A percentile compares a stretch with the other conserved stretches of the same genome.
These are phyloP conservation scores for Linnemannia zychae DNA, from an alignment of 192 early-diverging fungal genomes.

Conservation along the genomic window DNA sequence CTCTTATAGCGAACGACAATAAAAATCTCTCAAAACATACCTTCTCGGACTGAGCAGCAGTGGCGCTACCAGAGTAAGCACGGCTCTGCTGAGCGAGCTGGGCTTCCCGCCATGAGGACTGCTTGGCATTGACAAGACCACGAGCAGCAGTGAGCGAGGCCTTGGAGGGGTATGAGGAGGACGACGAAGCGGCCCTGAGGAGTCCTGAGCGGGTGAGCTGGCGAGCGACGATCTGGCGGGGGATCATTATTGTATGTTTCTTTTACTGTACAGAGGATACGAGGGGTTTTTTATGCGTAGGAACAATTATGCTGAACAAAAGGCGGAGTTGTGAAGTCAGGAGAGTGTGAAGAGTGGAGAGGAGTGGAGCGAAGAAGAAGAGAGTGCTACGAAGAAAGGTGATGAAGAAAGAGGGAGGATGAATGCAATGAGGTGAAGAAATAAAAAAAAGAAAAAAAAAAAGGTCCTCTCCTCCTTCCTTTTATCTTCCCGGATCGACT, in stretches of 20 bases:
- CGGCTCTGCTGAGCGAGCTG: conserved; percentile 10
- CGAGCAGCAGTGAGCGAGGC: conserved; percentile 33
- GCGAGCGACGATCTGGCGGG: conserved; percentile 18
- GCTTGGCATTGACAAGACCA: conserved; percentile 37
- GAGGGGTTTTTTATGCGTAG: no score
- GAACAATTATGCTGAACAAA: not conserved
- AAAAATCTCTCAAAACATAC: not conserved
- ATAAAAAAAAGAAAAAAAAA: not conserved
- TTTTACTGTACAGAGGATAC: not conserved
- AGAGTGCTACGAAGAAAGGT: not conserved
- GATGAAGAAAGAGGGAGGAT: not conserved
- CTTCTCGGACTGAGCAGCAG: conserved; percentile 51
- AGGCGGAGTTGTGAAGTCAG: not conserved
- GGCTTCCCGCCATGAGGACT: conserved; percentile 33
- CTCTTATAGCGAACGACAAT: no score
- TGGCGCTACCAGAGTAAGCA: conserved; percentile 37
- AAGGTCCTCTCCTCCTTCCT: not conserved
- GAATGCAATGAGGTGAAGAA: not conserved
- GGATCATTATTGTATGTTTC: conserved; percentile 26
- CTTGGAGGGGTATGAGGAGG: conserved; percentile 17
- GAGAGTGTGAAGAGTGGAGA: not conserved
- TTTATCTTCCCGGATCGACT: conserved; percentile 4
- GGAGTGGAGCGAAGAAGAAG: not conserved
- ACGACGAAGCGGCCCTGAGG: conserved; percentile 18
- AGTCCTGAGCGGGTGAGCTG: conserved; percentile 33